Evolutionary conservation across 169 alveolate genomes (phyloP), one percentile per base, ranked within the genome.

Genomic region (Plasmodium cynomolgi): DNA sequence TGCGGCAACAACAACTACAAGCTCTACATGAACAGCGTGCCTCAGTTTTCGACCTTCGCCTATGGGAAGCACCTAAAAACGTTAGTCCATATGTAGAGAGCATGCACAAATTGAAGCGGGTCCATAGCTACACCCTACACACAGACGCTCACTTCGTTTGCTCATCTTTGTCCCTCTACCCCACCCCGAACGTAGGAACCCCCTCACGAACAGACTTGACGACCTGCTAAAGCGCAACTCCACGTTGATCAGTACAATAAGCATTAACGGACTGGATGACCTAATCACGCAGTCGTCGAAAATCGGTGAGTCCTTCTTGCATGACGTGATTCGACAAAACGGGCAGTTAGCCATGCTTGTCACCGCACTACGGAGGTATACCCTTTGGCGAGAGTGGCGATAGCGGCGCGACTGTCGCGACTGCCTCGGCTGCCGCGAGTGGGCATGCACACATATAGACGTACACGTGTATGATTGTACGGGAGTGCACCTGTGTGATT

Each of bases 201-300:
- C 95, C 2, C 72, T 91, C 9, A 91, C 95, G 58, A 91, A 82
- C 62, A 81, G 95, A 82, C 92, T 91, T 15, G 95, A 91, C 62
- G 92, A 91, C 62, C 54, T 91, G 58, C 62, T 81, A 56, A 81
- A 81, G 56, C 73, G 84, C 75, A 91, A 91, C 72, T n/a, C 92
- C 11, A 91, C 54, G 23, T 81, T 91, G 37, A 91, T 91, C n/a
- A 91, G 95, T 41, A 50, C 84, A 26, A 81, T 91, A 3, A 91
- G 95, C 50, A 17, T 91, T 11, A 91, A 91, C 74, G 95, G 95
- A 50, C 75, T 91, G 73, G 95, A 91, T 15, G 95, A 91, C 77
- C 75, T 91, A 23, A 81, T 91, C 75, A 91, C 92, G 1, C 95
- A 91, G 44, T 91, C 95, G 17, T 91, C 95, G n/a, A 91, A 91